Evolutionary conservation across 129 eudicot species (phyloP), one percentile per base, ranked within the genome.

Genomic region (Artemisia argyi): DNA sequence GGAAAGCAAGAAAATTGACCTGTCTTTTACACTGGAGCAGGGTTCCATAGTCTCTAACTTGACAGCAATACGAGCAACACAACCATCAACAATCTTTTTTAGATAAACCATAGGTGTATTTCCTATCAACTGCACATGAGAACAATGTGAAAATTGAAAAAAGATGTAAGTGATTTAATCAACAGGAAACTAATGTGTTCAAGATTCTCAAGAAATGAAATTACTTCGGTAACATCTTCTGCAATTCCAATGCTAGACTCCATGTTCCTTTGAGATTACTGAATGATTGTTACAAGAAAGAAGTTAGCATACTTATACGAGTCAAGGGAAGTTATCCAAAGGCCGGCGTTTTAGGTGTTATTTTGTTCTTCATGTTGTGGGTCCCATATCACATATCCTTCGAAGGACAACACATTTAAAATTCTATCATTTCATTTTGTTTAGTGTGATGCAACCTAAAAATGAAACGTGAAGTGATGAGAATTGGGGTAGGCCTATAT

Each of bases 61-160:
- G 48, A 89, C 92, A 48, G 89, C 96, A 68, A 86, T 74, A 57
- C 84, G 81, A 4, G 84, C 88, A 66, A 73, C 87, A 63, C 96
- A 89, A 19, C 92, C 92, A 47, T 84, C 92, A 17, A 82, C 89
- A 2, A 84, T 68, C 19, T 84, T 84, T 52, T 86, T 86, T 30
- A 89, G 89, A 72, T 89, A 86, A 24, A 89, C 90, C 92, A 86
- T 77, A 12, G 96, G 91, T 26, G 96, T 89, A 52, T 81, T 81
- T 47, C 96, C 96, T 54, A 89, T 84, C 18, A 89, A 76, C 96
- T 89, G 82, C 51, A 78, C 4, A 39, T 39, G 46, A 68, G 20
- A 53, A 52, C 14, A 44, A 59, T 19, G 50, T 19, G 26, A 3
- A 50, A 39, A 39, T 39, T 1, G 7, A 39, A 39, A 32, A 7